Percentiles rank a stretch among this genome's conserved stretches.
Evolutionary conservation across 2,329 filamentous ascomycete species (phyloP).

Genomic region (Sporothrix brunneoviolacea): DNA sequence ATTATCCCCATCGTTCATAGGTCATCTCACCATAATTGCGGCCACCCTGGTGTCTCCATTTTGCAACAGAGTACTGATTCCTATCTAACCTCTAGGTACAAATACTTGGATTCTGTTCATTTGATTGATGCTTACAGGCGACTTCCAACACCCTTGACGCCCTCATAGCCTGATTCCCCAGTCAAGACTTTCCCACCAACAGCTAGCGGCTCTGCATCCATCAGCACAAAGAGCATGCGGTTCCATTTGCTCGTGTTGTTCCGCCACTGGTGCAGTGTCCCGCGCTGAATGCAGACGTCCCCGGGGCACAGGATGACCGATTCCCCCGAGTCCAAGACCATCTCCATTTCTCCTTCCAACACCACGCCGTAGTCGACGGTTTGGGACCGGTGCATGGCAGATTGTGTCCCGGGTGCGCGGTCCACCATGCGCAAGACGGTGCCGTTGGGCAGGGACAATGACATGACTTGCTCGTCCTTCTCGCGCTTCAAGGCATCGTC

Average conservation of each 20-base stretch:
- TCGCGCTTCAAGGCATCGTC: neutral
- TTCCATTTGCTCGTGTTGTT: slow-evolving; percentile 17
- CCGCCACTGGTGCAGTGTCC: slow-evolving; percentile 33
- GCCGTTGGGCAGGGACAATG: slow-evolving; percentile 46
- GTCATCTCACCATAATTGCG: no score
- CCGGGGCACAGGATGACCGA: slow-evolving; percentile 32
- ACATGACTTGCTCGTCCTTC: slow-evolving; percentile 23
- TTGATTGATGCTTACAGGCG: neutral
- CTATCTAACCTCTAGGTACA: no score
- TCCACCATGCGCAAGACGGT: slow-evolving; percentile 35
- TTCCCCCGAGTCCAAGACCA: slow-evolving; percentile 38
- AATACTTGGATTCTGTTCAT: no score
- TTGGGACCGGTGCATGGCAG: slow-evolving; percentile 37
- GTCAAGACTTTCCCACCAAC: neutral
- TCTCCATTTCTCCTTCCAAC: slow-evolving; percentile 38
- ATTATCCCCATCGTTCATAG: no score
- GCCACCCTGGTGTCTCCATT: no score
- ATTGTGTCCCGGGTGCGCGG: slow-evolving; percentile 7
- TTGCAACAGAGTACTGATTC: no score
- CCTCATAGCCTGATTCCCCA: neutral
- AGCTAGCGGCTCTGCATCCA: slow-evolving; percentile 5
- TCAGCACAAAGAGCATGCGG: slow-evolving; percentile 19
- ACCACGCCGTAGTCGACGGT: slow-evolving; percentile 42
- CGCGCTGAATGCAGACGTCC: slow-evolving; percentile 40
- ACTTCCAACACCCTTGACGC: neutral